phyloP scores from a whole-genome alignment of 2,329 filamentous ascomycete genomes.

The Oidium heveae region DNA sequence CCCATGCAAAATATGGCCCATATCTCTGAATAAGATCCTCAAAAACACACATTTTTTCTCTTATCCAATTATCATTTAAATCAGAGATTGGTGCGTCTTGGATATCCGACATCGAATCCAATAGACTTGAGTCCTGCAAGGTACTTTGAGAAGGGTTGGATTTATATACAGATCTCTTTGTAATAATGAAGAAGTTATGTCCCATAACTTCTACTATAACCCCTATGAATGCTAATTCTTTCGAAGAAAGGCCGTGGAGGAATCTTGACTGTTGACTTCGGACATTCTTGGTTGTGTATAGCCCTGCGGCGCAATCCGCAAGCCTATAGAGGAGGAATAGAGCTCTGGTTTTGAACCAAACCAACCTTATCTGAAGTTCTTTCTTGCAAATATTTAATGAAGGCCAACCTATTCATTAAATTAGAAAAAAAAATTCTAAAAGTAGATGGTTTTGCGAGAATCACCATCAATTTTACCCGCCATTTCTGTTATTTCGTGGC shows the following conservation, averaged over 20 bases:
- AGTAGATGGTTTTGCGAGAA: neutral
- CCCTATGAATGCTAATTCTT: conserved; percentile 6
- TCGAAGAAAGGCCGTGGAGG: conserved; percentile 4
- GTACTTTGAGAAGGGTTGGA: neutral
- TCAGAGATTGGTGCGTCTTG: neutral
- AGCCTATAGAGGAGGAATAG: conserved; percentile 7
- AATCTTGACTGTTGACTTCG: conserved; percentile 5
- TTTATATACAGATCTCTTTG: conserved; percentile 1
- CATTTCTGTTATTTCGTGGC: conserved; percentile 8
- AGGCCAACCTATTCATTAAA: conserved; percentile 5
- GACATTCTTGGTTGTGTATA: conserved; percentile 2
- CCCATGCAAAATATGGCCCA: conserved; percentile 10
- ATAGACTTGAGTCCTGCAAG: neutral
- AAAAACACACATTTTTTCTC: conserved; percentile 10
- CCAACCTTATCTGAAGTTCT: conserved; percentile 2
- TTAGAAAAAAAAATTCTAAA: neutral
- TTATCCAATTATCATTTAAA: conserved; percentile 4
- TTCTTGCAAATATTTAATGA: conserved; percentile 3
- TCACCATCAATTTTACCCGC: conserved; percentile 1
- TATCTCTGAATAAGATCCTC: conserved; percentile 8
- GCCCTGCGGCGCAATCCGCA: conserved; percentile 6
- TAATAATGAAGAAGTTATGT: conserved; percentile 8
- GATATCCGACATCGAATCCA: neutral
- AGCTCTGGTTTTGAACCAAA: conserved; percentile 5
- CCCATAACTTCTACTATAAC: conserved; percentile 10